These are phyloP conservation scores for Pilobolus umbonatus DNA, from an alignment of 192 early-diverging fungal genomes.

Conservation along the genomic window DNA sequence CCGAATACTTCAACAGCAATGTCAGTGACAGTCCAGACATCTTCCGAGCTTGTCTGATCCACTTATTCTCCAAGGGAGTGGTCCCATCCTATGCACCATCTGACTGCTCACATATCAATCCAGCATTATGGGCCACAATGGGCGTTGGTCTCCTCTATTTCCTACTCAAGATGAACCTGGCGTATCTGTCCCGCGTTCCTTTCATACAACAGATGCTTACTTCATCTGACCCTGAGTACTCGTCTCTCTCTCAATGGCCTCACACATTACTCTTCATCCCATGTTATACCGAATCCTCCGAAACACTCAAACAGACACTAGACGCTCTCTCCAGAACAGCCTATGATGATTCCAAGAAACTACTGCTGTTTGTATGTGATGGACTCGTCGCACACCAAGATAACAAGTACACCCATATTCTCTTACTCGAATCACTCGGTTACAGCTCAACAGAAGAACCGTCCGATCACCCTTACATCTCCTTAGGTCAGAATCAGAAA, in stretches of 20 bases:
- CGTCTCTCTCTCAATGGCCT: conserved; percentile 9
- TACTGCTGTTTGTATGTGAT: conserved; percentile 67
- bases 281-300: conserved; percentile 66
- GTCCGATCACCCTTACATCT: conserved; percentile 47
- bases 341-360: conserved; percentile 67
- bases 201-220: conserved; percentile 22
- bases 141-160: conserved; percentile 28
- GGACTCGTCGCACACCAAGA: conserved; percentile 60
- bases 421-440: conserved; percentile 63
- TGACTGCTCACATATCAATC: conserved; percentile 30
- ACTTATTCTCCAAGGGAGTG: conserved; percentile 30
- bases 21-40: conserved; percentile 17
- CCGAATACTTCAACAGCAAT: conserved; percentile 26
- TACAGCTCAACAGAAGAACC: conserved; percentile 51
- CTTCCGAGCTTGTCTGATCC: conserved; percentile 20
- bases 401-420: conserved; percentile 53
- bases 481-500: conserved; percentile 41
- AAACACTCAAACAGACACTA: conserved; percentile 54
- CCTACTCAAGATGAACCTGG: conserved; percentile 35
- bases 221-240: conserved; percentile 13
- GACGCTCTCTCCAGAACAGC: conserved; percentile 55
- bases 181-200: conserved; percentile 28
- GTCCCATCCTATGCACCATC: conserved; percentile 3
- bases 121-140: conserved; percentile 37
- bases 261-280: conserved; percentile 54